A percentile compares a stretch with the other conserved stretches of the same genome.
Conservation (phyloP, 2,329 filamentous ascomycete genomes). For the Pseudogymnoascus sp. region DNA sequence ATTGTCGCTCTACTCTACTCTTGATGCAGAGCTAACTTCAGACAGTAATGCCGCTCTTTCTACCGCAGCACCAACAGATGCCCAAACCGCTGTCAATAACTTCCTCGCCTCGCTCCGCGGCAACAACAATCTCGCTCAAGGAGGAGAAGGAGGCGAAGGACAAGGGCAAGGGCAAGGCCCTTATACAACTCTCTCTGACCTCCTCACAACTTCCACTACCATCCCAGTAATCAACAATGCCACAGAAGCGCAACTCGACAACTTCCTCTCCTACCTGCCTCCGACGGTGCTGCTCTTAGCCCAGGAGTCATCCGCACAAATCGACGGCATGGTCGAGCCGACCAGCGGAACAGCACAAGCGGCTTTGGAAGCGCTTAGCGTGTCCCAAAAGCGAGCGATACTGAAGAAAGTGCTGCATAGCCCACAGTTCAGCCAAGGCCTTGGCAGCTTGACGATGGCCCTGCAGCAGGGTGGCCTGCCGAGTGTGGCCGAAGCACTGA, state of each 20-base stretch:
- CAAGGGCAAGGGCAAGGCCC: constrained; percentile 53
- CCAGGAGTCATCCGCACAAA: constrained; percentile 53
- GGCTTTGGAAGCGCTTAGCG: constrained; percentile 63
- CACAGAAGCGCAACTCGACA: constrained; percentile 57
- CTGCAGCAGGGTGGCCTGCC: constrained; percentile 84
- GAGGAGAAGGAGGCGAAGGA: constrained; percentile 26
- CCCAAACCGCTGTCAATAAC: constrained; percentile 73
- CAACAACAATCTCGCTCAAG: constrained; percentile 19
- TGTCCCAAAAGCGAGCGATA: constrained; percentile 70
- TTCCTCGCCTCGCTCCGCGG: constrained; percentile 76
- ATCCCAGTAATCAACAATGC: constrained; percentile 60
- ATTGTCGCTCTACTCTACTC: constrained; percentile 10
- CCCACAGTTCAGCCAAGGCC: constrained; percentile 82
- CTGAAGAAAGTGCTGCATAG: constrained; percentile 76
- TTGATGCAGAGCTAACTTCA: constrained; percentile 7
- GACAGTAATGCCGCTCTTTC: constrained; percentile 37
- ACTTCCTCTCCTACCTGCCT: constrained; percentile 69
- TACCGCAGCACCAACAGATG: constrained; percentile 48
- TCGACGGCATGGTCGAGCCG: constrained; percentile 54
- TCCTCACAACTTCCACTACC: constrained; percentile 70
- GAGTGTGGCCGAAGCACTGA: constrained; percentile 78
- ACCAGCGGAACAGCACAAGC: constrained; percentile 60
- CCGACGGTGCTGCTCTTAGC: constrained; percentile 69
- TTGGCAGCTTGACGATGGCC: constrained; percentile 77
- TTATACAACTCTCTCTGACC: constrained; percentile 78